These are phyloP conservation scores for Stemphylium lycopersici DNA, from an alignment of 2,329 filamentous ascomycete species.

Conservation along the genomic window DNA sequence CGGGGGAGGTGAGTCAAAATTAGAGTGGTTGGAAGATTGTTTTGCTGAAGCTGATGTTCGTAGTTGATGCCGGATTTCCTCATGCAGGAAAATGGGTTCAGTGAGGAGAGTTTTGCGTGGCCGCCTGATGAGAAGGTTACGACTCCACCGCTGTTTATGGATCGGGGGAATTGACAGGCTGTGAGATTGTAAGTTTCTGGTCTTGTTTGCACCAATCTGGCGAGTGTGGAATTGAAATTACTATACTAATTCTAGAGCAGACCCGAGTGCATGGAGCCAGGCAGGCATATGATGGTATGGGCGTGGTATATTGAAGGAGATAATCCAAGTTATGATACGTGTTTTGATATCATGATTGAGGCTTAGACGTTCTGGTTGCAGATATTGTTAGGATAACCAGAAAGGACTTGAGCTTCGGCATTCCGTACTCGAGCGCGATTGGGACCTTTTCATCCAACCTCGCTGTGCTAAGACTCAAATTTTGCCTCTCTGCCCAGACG, in stretches of 20 bases:
- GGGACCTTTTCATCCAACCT: no score
- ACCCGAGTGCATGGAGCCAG: conserved; percentile 31
- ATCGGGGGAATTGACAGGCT: conserved; percentile 38
- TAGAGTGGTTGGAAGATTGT: not conserved
- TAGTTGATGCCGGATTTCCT: conserved; percentile 22
- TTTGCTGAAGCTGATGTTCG: not conserved
- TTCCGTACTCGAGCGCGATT: no score
- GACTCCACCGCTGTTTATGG: conserved; percentile 26
- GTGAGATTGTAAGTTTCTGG: conserved; percentile 20
- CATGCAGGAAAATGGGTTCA: conserved; percentile 28
- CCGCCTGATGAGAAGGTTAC: conserved; percentile 25
- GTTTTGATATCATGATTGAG: conserved; percentile 34
- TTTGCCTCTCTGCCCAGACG: conserved; percentile 30
- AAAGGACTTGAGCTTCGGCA: no score
- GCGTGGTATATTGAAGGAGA: conserved; percentile 26
- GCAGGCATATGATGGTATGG: conserved; percentile 40
- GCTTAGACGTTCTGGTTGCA: no score
- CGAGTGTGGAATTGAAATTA: not conserved
- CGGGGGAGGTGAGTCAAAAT: conserved; percentile 14
- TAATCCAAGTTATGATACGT: conserved; percentile 28
- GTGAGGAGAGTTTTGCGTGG: conserved; percentile 29
- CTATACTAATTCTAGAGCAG: conserved; percentile 10
- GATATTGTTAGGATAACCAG: no score
- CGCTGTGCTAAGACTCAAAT: conserved; percentile 4
- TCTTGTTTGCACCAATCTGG: not conserved